Evolutionary conservation across 495 filamentous ascomycete genomes (phyloP).

Genomic region (Sordaria brevicollis): DNA sequence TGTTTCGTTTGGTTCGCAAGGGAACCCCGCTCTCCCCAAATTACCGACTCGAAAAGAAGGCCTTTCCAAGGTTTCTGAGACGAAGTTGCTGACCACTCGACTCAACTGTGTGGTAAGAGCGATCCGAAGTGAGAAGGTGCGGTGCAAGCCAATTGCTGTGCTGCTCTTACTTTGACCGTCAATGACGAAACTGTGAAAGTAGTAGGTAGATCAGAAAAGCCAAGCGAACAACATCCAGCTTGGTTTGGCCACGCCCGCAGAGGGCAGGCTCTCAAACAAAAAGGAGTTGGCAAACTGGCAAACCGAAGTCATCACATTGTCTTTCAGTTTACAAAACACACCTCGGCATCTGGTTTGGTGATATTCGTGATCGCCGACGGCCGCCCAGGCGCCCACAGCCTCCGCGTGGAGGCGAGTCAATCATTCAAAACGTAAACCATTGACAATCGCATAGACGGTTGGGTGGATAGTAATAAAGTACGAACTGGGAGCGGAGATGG

Average conservation of each 20-base stretch:
- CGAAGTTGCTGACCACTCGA: neutral
- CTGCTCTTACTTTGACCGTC: neutral
- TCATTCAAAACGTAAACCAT: neutral
- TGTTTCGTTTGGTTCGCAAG: neutral
- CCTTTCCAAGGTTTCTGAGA: neutral
- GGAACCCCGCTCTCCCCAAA: neutral
- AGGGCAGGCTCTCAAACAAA: neutral
- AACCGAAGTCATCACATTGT: neutral
- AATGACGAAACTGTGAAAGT: neutral
- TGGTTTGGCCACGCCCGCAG: neutral
- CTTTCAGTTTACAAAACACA: neutral
- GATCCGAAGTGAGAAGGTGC: neutral
- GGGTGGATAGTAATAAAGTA: neutral
- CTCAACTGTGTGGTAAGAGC: neutral
- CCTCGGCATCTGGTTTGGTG: neutral
- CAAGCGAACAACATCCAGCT: neutral
- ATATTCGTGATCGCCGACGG: neutral
- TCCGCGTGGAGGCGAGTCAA: neutral
- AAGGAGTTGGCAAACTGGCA: neutral
- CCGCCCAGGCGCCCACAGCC: neutral
- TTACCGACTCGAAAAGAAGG: neutral
- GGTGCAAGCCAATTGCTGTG: neutral
- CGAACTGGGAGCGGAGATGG: neutral
- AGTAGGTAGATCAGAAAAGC: neutral
- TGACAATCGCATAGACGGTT: neutral